Conservation (phyloP, 2,329 filamentous ascomycete species). For the Xylariomycetidae sp. region DNA sequence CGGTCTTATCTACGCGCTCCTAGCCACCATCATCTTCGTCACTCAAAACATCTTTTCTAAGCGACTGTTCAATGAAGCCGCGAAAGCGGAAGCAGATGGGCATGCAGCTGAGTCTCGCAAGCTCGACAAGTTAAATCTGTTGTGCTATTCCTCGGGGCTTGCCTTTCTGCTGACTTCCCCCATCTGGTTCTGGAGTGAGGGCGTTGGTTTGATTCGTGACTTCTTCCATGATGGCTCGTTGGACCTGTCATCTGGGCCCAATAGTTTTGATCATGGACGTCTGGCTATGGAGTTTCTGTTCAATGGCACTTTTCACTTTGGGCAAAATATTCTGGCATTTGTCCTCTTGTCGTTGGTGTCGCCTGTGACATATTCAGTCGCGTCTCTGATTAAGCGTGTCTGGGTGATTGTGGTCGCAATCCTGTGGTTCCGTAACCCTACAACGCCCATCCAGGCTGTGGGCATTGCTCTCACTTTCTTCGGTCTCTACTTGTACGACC, state of each 20-base stretch:
- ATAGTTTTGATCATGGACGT: conserved; percentile 72
- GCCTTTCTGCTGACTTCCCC: conserved; percentile 85
- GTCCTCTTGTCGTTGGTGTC: conserved; percentile 88
- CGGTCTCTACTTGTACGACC: conserved; percentile 92
- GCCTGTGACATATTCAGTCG: conserved; percentile 95
- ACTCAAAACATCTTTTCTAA: conserved; percentile 99
- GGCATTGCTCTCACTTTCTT: conserved; percentile 88
- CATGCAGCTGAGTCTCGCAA: conserved; percentile 63
- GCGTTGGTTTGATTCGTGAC: conserved; percentile 70
- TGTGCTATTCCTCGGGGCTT: conserved; percentile 94
- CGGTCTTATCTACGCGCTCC: conserved; percentile 83
- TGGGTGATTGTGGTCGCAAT: conserved; percentile 95
- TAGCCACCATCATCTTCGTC: conserved; percentile 91
- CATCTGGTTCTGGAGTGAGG: conserved; percentile 92
- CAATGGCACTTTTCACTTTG: conserved; percentile 95
- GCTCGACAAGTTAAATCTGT: conserved; percentile 91
- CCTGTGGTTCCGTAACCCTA: conserved; percentile 90
- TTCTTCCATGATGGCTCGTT: conserved; percentile 78
- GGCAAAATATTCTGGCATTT: conserved; percentile 93
- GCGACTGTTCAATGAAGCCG: conserved; percentile 92
- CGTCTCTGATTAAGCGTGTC: conserved; percentile 92
- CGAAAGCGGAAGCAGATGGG: conserved; percentile 74
- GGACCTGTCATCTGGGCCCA: conserved; percentile 51
- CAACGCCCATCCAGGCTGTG: conserved; percentile 74
- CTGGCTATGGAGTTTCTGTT: conserved; percentile 84